Evolutionary conservation across 768 basidiomycete genomes (phyloP), one percentile per base, ranked within the genome.

Genomic region (Tylopilus cervinicoccineus): DNA sequence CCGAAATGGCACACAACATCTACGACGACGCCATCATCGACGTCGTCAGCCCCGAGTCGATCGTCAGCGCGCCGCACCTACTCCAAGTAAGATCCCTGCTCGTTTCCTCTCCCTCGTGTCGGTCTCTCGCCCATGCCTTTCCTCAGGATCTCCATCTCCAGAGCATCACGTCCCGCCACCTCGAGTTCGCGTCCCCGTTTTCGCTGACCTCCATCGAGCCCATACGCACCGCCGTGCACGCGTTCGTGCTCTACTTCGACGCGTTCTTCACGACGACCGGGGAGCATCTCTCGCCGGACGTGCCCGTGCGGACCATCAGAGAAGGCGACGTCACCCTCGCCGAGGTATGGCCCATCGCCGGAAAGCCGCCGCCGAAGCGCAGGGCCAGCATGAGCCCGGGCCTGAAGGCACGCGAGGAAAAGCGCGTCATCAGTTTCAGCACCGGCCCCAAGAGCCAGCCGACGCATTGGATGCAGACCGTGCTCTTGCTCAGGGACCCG

Each of bases 401-500:
- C 1, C 53, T 71, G 9, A 74, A 72, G 57, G 74, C 75, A 48
- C 72, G 70, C 31, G 71, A 67, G 45, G 60, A 66, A 13, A 61
- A 59, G 17, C 58, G 51, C 14, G 63, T 82, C 8, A 80, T 77
- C 6, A 90, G 87, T 64, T 90, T 99, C 68, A 94, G 90, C 57
- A 98, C 95, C 0, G 91, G 95, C 0, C 93, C 95, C 10, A 71
- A 71, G 57, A 93, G 89, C 48, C 79, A 80, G 20, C 82, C 90
- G 10, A 98, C 94, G 23, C 95, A 99, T 65, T 98, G 95, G 95
- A 93, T 93, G 64, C 95, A 99, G 63, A 93, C 95, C 0, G 58
- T 92, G 3, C 96, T 99, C 68, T 67, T 98, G 56, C 74, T 99
- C 48, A 73, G 79, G 38, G 82, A 93, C 47, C 88, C 91, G 0